Evolutionary conservation across 1,284 basidiomycete genomes (phyloP).

Genomic region (Pisolithus thermaeus): DNA sequence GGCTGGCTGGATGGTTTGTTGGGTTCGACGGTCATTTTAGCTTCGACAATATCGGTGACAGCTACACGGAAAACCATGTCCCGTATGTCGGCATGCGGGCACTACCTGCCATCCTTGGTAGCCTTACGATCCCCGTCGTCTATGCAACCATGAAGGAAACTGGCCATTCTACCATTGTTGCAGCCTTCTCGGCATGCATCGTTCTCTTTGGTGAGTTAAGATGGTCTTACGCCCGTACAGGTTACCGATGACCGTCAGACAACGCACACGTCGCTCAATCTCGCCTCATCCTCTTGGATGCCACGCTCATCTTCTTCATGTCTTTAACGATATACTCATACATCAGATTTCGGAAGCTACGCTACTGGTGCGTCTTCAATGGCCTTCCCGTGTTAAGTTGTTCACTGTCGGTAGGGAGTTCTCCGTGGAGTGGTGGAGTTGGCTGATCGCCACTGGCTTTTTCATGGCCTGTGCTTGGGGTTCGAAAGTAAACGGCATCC

Average conservation of each 20-base stretch:
- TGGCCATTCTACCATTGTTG: constrained; percentile 87
- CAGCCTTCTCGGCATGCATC: constrained; percentile 82
- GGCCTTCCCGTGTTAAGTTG: not conserved
- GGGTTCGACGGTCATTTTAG: constrained; percentile 93
- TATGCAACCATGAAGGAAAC: constrained; percentile 98
- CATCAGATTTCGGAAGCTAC: constrained; percentile 91
- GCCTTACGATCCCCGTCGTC: constrained; percentile 84
- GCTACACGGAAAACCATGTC: constrained; percentile 81
- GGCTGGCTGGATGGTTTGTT: constrained; percentile 90
- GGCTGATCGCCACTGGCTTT: constrained; percentile 87
- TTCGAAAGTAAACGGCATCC: constrained; percentile 96
- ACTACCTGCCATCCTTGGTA: constrained; percentile 86
- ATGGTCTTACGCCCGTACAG: not conserved
- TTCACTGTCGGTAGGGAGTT: constrained; percentile 59
- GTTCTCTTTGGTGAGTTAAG: constrained; percentile 75
- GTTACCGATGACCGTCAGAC: constrained; percentile 48
- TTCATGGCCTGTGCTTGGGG: constrained; percentile 95
- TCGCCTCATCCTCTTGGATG: constrained; percentile 93
- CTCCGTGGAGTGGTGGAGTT: constrained; percentile 88
- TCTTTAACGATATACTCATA: constrained; percentile 92
- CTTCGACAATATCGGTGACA: constrained; percentile 95
- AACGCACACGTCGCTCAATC: constrained; percentile 96
- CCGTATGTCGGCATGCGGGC: constrained; percentile 94
- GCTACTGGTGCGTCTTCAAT: constrained; percentile 64
- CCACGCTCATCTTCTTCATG: constrained; percentile 95